Percentiles rank a stretch among this genome's conserved stretches.
These are phyloP conservation scores for Coemansia sp. DNA, from an alignment of 192 early-diverging fungal species.

Conservation along the genomic window DNA sequence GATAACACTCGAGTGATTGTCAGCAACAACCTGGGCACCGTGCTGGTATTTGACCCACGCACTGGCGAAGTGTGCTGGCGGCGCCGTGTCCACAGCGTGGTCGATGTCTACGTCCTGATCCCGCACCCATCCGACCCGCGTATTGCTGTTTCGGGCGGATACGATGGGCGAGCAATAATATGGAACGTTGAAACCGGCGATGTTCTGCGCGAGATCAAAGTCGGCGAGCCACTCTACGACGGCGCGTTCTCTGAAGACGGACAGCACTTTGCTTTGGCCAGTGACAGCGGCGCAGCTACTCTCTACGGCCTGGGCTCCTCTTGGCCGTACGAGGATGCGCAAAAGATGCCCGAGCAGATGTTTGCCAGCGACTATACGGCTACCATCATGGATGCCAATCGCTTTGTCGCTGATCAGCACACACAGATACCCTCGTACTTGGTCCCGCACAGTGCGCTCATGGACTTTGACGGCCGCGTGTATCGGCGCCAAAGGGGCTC, in stretches of 20 bases:
- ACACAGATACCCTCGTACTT: constrained; percentile 71
- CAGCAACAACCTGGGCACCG: constrained; percentile 66
- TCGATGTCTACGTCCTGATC: constrained; percentile 72
- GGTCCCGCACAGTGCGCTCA: constrained; percentile 60
- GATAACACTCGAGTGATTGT: constrained; percentile 70
- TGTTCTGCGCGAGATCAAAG: constrained; percentile 56
- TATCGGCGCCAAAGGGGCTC: constrained; percentile 63
- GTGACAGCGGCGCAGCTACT: constrained; percentile 68
- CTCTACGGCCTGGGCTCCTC: constrained; percentile 68
- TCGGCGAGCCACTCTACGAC: constrained; percentile 64
- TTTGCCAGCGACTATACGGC: constrained; percentile 75
- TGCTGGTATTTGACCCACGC: constrained; percentile 65
- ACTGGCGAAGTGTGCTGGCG: constrained; percentile 61
- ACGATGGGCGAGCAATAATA: constrained; percentile 78
- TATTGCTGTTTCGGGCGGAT: constrained; percentile 76
- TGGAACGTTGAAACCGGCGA: constrained; percentile 73
- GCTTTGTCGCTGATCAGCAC: constrained; percentile 69
- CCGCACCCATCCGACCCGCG: constrained; percentile 71
- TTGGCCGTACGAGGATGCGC: constrained; percentile 42
- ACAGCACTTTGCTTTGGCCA: constrained; percentile 68
- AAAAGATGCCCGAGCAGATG: constrained; percentile 70
- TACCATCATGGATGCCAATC: constrained; percentile 65
- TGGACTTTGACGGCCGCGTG: constrained; percentile 68
- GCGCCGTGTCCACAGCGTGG: constrained; percentile 37
- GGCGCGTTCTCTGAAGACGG: constrained; percentile 79